Conservation (phyloP, 306 rosid genomes). For the Quillaja saponaria region DNA sequence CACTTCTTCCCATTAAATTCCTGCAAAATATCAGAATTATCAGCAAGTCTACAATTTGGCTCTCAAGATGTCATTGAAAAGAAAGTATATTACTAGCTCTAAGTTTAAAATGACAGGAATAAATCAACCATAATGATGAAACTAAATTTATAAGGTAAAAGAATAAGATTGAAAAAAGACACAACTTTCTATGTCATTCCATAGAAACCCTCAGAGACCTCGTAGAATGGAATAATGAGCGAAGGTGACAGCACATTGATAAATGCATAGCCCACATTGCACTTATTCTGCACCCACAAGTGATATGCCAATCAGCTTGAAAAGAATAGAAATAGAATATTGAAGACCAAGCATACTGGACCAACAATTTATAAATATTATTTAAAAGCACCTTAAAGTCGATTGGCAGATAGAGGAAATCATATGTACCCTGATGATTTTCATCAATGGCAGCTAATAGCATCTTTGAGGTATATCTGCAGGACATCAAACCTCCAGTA, state of each 20-base stretch:
- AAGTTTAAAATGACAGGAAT: constrained; percentile 10
- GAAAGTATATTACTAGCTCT: neutral
- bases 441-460: constrained; percentile 94
- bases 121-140: constrained; percentile 14
- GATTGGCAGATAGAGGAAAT: constrained; percentile 92
- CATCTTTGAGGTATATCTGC: constrained; percentile 96
- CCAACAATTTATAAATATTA: neutral
- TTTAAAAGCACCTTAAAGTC: constrained; percentile 72
- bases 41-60: neutral
- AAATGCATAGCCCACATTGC: constrained; percentile 98
- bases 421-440: constrained; percentile 82
- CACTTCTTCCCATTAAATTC: constrained; percentile 92
- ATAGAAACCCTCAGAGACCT: constrained; percentile 45
- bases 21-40: constrained; percentile 45
- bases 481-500: constrained; percentile 28
- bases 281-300: constrained; percentile 74
- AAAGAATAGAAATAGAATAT: no score
- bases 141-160: constrained; percentile 11
- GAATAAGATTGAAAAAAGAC: constrained; percentile 6
- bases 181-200: neutral
- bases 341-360: neutral
- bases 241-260: constrained; percentile 96
- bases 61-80: neutral
- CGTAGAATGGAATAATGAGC: constrained; percentile 78
- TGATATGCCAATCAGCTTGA: constrained; percentile 2